Evolutionary conservation across 257 asterid genomes (phyloP), one percentile per base, ranked within the genome.

Genomic region (Solanum paucissectum): DNA sequence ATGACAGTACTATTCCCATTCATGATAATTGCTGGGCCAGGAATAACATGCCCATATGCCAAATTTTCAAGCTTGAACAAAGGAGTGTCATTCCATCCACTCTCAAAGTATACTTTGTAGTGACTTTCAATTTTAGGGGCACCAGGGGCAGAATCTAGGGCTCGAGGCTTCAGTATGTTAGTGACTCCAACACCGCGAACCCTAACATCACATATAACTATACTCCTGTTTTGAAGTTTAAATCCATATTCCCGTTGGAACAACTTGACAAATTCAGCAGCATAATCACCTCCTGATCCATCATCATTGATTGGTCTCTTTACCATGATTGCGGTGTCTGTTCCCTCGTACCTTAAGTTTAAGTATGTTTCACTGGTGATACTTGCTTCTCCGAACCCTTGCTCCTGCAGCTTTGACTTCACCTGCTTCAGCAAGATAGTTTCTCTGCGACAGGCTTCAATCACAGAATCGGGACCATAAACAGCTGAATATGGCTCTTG

Each of bases 1-100:
- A 95, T 97, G 77, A 97, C 94, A 13, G 99, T 97, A 93, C 99
- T 97, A 73, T 97, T 97, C 64, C 99, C 99, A 20, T 97, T 97
- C 99, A 97, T 95, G 87, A 97, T 93, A 64, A 97, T 90, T 37
- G 98, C 96, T 60, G 99, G 99, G 34, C 98, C 99, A 44, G 86
- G 87, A 72, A 97, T 74, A 83, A 64, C 88, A 91, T 96, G 96
- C 42, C 98, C 98, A 77, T 49, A 93, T 68, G 92, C 90, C 85
- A 97, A 89, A 87, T 92, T 89, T 86, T 95, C 98, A 37, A 97
- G 96, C 93, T 93, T 95, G 89, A 90, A 95, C 75, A 96, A 89
- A 85, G 98, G 99, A 12, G 99, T 93, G 40, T 93, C 91, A 44
- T 90, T 92, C 98, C 98, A 95, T 29, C 94, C 92, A 83, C 90